Base-by-base conservation (phyloP, 2,329 filamentous ascomycete species). In the Alternaria sp. region DNA sequence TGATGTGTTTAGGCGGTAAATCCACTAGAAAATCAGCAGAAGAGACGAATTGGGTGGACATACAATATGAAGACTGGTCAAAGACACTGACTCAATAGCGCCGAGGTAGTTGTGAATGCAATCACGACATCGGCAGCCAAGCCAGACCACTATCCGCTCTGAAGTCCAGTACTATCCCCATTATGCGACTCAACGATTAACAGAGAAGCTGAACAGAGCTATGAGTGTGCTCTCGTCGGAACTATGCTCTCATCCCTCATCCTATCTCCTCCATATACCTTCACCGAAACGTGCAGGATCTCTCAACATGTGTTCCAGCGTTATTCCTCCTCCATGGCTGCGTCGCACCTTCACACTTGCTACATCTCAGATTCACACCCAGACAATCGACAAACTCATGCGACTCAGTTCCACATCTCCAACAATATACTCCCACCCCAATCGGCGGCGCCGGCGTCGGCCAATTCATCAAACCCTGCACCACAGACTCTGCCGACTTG, bases 371-470 rank as follows among this genome's bases (percentile, higher is more conserved):
- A 22, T 60, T 38, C 14, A 28, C 14, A 14, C 60, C 59, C 18
- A 28, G 49, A 49, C 62, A 70, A 10, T 62, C 46, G 7, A 14
- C 2, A 50, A 56, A 49, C 6, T 11, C 20, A 50, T 68, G 62
- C 11, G 14, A 49, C 7, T 3, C 14, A 41, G 38, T 67, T 5
- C 59, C 53, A 27, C 64, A 66, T 5, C 56, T 43, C 34, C 52
- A 61, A 57, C 66, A 68, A 38, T 62, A 68, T 0, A 52, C 52
- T 22, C 54, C 38, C 4, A 54, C 45, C 2, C 66, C 66, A 20
- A 62, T 50, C 5, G 64, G 66, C 12, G 62, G 64, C n/a, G 56
- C 50, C 7, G 64, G 67, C 3, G 66, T 68, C 7, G 66, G 64
- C 11, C 56, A 45, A 20, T 63, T 41, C 62, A 67, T 67, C 34